Evolutionary conservation across 192 early-diverging fungal species (phyloP).

Genomic region (Rhizophlyctis rosea): DNA sequence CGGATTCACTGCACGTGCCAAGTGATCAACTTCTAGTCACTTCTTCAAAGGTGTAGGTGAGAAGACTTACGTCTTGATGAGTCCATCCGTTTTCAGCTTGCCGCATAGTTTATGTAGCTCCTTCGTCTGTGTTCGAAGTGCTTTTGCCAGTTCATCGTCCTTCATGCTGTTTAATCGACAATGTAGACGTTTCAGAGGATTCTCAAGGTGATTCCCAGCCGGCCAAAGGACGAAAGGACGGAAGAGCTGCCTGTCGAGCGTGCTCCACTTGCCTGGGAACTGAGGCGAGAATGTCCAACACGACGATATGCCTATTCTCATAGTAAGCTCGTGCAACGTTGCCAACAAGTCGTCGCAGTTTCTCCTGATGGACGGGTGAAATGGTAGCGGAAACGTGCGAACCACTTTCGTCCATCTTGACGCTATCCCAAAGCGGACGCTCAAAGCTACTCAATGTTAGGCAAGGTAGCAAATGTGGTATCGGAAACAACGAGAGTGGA

Average conservation of each 20-base stretch:
- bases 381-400: no score
- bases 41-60: neutral
- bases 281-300: conserved; percentile 68
- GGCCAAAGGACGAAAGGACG: neutral
- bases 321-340: conserved; percentile 73
- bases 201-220: neutral
- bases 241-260: neutral
- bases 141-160: conserved; percentile 72
- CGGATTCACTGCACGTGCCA: conserved; percentile 1
- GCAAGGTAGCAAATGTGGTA: no score
- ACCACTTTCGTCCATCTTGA: no score
- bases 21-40: neutral
- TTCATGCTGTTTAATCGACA: neutral
- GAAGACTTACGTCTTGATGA: conserved; percentile 60
- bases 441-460: no score
- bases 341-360: conserved; percentile 30
- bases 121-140: conserved; percentile 59
- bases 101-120: conserved; percentile 79
- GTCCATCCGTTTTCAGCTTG: conserved; percentile 70
- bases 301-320: conserved; percentile 70
- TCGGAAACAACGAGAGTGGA: no score
- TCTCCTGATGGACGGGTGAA: no score
- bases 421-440: no score
- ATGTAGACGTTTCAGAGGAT: no score
- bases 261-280: conserved; percentile 20